phyloP scores from a whole-genome alignment of 208 protist species.

The Trichomonas gallinae region DNA sequence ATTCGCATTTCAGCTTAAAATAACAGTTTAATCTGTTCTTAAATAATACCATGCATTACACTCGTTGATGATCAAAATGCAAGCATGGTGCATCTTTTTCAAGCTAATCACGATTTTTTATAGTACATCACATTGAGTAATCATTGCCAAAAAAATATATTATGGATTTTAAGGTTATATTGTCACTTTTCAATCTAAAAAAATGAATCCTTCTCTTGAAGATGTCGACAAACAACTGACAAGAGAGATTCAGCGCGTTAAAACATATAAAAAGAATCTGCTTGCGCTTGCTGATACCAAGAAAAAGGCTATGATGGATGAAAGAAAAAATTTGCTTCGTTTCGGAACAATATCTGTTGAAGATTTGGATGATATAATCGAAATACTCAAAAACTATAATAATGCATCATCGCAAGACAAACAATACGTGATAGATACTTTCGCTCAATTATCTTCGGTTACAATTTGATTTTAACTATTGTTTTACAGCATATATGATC shows the following conservation, averaged over 20 bases:
- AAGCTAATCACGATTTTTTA: too few relatives aligned
- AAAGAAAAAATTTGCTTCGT: neutral
- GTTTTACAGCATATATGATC: too few relatives aligned
- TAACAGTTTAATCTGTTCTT: too few relatives aligned
- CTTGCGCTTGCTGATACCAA: neutral
- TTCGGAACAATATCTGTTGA: neutral
- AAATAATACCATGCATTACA: too few relatives aligned
- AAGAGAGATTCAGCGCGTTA: neutral
- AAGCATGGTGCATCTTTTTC: too few relatives aligned
- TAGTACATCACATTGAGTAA: too few relatives aligned
- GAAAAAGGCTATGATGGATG: neutral
- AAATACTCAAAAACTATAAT: neutral
- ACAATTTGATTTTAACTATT: too few relatives aligned
- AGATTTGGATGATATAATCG: neutral
- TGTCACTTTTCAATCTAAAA: neutral
- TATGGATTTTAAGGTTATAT: neutral
- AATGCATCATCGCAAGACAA: neutral
- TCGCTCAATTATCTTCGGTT: neutral
- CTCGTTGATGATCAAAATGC: too few relatives aligned
- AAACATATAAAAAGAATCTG: neutral
- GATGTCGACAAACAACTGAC: neutral
- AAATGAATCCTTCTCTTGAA: neutral
- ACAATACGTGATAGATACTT: neutral
- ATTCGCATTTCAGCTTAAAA: too few relatives aligned
- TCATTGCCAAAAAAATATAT: too few relatives aligned